Conservation (phyloP, 495 filamentous ascomycete genomes). For the Astrocystis sublimbata region DNA sequence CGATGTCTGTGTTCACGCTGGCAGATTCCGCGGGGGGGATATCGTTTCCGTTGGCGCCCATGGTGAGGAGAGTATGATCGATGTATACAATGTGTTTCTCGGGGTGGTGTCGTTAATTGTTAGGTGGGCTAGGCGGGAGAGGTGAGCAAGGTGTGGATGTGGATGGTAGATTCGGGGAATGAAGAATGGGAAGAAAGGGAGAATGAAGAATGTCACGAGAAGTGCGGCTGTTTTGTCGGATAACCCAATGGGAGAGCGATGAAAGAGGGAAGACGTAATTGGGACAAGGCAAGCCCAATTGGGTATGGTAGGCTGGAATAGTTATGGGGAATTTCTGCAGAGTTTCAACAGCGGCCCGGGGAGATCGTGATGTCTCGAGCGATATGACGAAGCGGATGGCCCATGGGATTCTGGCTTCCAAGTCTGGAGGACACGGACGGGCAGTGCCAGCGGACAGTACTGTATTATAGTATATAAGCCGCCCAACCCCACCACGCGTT, state of each 20-base stretch:
- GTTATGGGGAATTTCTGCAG: background rate
- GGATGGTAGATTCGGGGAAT: background rate
- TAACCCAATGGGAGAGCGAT: constrained; percentile 5
- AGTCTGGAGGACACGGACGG: background rate
- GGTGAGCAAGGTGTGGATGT: background rate
- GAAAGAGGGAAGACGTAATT: constrained; percentile 11
- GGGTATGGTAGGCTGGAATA: constrained; percentile 3
- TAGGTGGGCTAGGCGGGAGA: too few relatives aligned
- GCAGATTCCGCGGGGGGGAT: constrained; percentile 53
- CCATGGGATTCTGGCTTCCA: too few relatives aligned
- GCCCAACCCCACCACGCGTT: constrained; percentile 2
- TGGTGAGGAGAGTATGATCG: constrained; percentile 15
- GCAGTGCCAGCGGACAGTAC: background rate
- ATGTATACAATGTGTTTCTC: constrained; percentile 19
- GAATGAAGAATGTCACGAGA: background rate
- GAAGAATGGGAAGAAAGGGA: background rate
- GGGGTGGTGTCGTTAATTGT: background rate
- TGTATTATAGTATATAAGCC: too few relatives aligned
- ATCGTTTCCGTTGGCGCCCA: constrained; percentile 38
- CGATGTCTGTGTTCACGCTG: constrained; percentile 91
- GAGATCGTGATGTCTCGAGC: constrained; percentile 3
- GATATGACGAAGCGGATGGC: constrained; percentile 20
- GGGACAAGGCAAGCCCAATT: background rate
- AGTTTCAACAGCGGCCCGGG: background rate
- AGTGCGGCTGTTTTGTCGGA: background rate